These are phyloP conservation scores for Neoboletus brunneissimus DNA, from an alignment of 768 basidiomycete genomes.

Conservation along the genomic window DNA sequence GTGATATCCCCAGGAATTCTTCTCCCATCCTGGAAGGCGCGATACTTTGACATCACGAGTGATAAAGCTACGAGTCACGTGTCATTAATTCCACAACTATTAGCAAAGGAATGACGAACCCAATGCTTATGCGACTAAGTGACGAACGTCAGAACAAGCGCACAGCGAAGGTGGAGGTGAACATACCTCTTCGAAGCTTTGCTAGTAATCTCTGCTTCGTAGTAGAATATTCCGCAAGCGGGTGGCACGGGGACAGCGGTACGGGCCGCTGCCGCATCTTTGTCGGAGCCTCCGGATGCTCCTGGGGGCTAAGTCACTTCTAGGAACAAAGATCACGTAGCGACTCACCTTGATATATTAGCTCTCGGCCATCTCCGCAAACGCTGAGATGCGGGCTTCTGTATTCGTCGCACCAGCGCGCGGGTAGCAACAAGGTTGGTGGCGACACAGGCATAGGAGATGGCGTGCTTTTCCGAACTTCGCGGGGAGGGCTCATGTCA, in stretches of 20 bases:
- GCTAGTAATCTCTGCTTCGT: conserved; percentile 81
- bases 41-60: conserved; percentile 60
- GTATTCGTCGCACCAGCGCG: conserved; percentile 74
- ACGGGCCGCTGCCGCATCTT: conserved; percentile 82
- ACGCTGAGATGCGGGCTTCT: conserved; percentile 58
- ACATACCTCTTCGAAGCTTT: conserved; percentile 78
- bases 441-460: conserved; percentile 25
- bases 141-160: conserved; percentile 15
- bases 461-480: conserved; percentile 29
- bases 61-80: conserved; percentile 52
- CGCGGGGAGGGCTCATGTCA: conserved; percentile 50
- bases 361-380: conserved; percentile 68
- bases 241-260: conserved; percentile 76
- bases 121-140: conserved; percentile 73
- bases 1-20: conserved; percentile 87
- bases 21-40: conserved; percentile 84
- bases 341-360: conserved; percentile 62
- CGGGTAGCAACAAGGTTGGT: conserved; percentile 59
- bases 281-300: conserved; percentile 57
- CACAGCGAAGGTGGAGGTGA: neutral
- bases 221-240: conserved; percentile 92
- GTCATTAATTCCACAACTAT: conserved; percentile 8
- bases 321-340: neutral
- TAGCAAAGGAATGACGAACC: conserved; percentile 44
- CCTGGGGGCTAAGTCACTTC: conserved; percentile 34